phyloP scores from a whole-genome alignment of 352 stramenopile genomes.

The Phytophthora sansomeana region DNA sequence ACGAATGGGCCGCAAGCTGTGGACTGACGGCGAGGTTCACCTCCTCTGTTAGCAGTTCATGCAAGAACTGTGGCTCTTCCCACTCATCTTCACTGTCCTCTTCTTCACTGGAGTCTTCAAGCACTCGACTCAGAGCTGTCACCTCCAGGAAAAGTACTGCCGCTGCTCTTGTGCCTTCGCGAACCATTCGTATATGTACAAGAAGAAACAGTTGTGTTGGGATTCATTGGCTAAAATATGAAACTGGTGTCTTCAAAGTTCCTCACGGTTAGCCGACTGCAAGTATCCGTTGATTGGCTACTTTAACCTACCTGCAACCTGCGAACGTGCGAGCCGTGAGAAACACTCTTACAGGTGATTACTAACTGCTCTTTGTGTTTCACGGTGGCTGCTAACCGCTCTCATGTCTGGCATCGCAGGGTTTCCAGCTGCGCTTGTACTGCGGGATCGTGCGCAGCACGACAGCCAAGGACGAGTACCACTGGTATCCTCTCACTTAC shows the following conservation, averaged over 20 bases:
- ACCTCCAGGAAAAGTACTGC: conserved; percentile 1
- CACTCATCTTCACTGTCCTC: conserved; percentile 6
- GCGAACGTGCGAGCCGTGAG: conserved; percentile 1
- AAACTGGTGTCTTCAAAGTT: no score
- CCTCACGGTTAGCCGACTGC: no score
- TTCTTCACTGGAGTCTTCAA: conserved; percentile 7
- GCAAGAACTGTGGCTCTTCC: not conserved
- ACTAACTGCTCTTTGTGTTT: not conserved
- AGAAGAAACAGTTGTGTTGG: not conserved
- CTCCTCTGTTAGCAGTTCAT: not conserved
- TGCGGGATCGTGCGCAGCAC: no score
- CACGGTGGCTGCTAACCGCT: no score
- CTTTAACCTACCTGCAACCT: conserved; percentile 1
- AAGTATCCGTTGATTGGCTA: no score
- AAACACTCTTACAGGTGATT: conserved; percentile 5
- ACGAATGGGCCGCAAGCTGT: not conserved
- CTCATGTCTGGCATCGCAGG: not conserved
- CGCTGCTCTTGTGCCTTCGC: not conserved
- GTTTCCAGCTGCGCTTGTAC: no score
- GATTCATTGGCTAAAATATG: no score
- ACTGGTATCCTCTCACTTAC: no score
- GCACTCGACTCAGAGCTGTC: not conserved
- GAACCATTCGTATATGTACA: not conserved
- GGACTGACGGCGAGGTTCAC: not conserved
- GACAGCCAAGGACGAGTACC: no score